Conservation (phyloP, 805 yeast genomes). For the Scheffersomyces ergatensis region DNA sequence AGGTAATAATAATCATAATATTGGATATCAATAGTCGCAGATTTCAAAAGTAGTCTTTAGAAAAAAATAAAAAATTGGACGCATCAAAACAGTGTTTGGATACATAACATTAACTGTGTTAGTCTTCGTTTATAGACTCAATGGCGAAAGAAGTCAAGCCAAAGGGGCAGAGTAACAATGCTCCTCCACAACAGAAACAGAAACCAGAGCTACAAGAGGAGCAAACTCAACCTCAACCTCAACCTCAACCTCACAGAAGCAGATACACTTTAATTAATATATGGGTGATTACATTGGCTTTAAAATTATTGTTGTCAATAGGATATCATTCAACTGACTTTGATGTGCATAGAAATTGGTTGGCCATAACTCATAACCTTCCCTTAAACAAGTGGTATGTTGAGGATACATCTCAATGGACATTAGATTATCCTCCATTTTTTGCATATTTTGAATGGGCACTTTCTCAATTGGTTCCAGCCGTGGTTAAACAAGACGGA, state of each 20-base stretch:
- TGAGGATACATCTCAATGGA: slow-evolving; percentile 83
- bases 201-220: too few species aligned
- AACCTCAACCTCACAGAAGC: neutral
- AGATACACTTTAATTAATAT: slow-evolving; percentile 29
- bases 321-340: slow-evolving; percentile 94
- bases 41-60: too few species aligned
- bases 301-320: slow-evolving; percentile 36
- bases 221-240: too few species aligned
- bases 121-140: neutral
- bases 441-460: slow-evolving; percentile 94
- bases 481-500: slow-evolving; percentile 63
- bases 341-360: slow-evolving; percentile 97
- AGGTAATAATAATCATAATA: too few species aligned
- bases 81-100: too few species aligned
- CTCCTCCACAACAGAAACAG: too few species aligned
- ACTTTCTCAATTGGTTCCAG: slow-evolving; percentile 70
- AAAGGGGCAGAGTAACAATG: too few species aligned
- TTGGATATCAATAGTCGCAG: too few species aligned
- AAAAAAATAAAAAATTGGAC: too few species aligned
- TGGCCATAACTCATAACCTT: slow-evolving; percentile 77
- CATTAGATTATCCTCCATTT: slow-evolving; percentile 95
- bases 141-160: neutral
- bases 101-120: too few species aligned
- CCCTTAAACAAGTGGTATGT: slow-evolving; percentile 82
- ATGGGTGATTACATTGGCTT: slow-evolving; percentile 33